phyloP scores from a whole-genome alignment of 2,329 filamentous ascomycete species.

The Akanthomyces muscarius region DNA sequence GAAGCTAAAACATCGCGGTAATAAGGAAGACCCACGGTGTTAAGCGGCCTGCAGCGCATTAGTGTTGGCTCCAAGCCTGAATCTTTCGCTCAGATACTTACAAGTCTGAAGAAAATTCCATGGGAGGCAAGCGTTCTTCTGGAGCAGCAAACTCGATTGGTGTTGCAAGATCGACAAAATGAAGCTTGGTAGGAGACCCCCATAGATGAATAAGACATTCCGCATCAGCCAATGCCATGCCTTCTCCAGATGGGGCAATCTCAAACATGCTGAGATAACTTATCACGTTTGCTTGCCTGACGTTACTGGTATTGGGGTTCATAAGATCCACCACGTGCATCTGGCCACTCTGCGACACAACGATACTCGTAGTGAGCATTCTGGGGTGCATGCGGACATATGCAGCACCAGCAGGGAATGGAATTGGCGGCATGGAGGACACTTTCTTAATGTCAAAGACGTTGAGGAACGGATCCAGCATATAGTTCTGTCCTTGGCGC shows the following conservation, averaged over 20 bases:
- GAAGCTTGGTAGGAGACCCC: constrained; percentile 81
- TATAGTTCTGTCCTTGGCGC: constrained; percentile 66
- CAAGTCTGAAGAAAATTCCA: constrained; percentile 70
- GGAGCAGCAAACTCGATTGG: constrained; percentile 74
- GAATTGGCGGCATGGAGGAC: constrained; percentile 81
- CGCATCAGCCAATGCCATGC: constrained; percentile 73
- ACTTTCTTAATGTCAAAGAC: constrained; percentile 94
- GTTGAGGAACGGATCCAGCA: constrained; percentile 89
- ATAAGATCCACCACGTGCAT: constrained; percentile 95
- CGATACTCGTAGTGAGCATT: constrained; percentile 90
- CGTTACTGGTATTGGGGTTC: constrained; percentile 83
- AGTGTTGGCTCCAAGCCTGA: background rate
- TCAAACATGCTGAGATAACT: constrained; percentile 76
- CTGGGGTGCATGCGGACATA: constrained; percentile 96
- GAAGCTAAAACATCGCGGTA: constrained; percentile 87
- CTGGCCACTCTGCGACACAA: constrained; percentile 86
- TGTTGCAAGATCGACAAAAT: constrained; percentile 77
- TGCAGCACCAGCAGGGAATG: constrained; percentile 86
- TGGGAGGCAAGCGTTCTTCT: constrained; percentile 50
- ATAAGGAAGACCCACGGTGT: constrained; percentile 83
- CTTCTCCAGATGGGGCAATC: constrained; percentile 82
- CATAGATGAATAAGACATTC: constrained; percentile 79
- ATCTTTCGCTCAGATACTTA: constrained; percentile 36
- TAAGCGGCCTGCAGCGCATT: constrained; percentile 60
- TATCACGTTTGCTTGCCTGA: constrained; percentile 76